Evolutionary conservation across 2,329 filamentous ascomycete genomes (phyloP).

Genomic region (Stachybotrys elegans): DNA sequence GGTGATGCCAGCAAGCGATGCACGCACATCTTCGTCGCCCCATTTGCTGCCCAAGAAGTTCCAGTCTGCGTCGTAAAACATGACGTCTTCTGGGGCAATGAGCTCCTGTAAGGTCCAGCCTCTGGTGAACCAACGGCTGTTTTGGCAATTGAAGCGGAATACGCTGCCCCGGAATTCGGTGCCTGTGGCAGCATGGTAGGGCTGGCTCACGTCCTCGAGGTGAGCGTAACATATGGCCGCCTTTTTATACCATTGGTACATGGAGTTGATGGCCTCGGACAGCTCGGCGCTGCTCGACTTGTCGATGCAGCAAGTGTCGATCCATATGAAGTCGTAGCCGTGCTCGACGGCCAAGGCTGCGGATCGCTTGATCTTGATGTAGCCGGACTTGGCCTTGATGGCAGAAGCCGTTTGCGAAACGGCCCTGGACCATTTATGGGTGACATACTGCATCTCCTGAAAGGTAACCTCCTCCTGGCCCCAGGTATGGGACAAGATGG

Average conservation of each 20-base stretch:
- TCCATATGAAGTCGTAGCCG: neutral
- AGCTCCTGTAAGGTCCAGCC: neutral
- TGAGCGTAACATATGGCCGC: neutral
- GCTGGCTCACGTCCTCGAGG: neutral
- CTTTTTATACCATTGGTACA: neutral
- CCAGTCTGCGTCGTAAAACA: neutral
- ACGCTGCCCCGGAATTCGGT: no score
- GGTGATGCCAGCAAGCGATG: neutral
- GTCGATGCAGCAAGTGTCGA: constrained; percentile 6
- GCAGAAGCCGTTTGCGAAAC: neutral
- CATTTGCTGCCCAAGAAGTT: neutral
- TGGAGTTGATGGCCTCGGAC: neutral
- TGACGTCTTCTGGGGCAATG: neutral
- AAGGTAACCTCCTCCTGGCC: neutral
- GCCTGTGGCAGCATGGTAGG: neutral
- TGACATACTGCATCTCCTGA: neutral
- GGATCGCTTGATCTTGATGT: neutral
- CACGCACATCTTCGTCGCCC: neutral
- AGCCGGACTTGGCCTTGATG: neutral
- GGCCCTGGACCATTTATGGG: neutral
- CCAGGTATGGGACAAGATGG: neutral
- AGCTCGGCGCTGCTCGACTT: neutral
- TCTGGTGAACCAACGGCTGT: neutral
- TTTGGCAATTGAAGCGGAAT: neutral
- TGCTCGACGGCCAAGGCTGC: neutral